These are phyloP conservation scores for Allium sativum DNA, from an alignment of 106 monocot genomes.

Conservation along the genomic window DNA sequence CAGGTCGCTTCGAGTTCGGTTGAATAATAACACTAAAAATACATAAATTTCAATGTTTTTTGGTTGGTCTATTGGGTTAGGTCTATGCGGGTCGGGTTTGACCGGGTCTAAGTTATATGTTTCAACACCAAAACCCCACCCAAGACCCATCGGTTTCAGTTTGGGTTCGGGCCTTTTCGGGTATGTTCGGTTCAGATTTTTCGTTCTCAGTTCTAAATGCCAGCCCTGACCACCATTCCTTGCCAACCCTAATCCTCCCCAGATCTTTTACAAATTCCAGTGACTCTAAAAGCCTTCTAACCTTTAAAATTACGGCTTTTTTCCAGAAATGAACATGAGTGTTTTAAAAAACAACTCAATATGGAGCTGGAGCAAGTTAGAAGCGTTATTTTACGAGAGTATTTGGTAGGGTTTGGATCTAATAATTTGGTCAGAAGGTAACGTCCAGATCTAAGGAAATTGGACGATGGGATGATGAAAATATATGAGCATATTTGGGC, in stretches of 20 bases:
- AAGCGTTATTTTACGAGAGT: slow-evolving; percentile 25
- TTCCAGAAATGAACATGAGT: slow-evolving; percentile 22
- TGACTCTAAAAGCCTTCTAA: slow-evolving; percentile 11
- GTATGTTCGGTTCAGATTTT: no score
- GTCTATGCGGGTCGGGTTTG: no score
- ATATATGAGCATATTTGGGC: slow-evolving; percentile 49
- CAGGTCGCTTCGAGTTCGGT: no score
- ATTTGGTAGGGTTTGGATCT: slow-evolving; percentile 23
- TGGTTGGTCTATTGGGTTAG: no score
- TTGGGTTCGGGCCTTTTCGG: no score
- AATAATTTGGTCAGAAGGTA: slow-evolving; percentile 7
- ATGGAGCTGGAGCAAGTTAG: slow-evolving; percentile 55
- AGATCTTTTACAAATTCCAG: slow-evolving; percentile 4
- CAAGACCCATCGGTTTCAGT: no score
- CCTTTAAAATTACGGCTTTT: slow-evolving; percentile 25
- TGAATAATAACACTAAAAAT: no score
- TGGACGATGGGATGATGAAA: slow-evolving; percentile 38
- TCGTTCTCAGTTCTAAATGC: no score
- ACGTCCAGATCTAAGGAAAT: slow-evolving; percentile 18
- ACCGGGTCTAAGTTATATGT: no score
- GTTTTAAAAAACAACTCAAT: slow-evolving; percentile 39
- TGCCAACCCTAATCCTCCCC: slow-evolving; percentile 14
- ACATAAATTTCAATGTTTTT: no score
- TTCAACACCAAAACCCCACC: no score
- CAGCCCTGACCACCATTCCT: no score